These are phyloP conservation scores for Gastrodia elata DNA, from an alignment of 106 monocot genomes.

Conservation along the genomic window DNA sequence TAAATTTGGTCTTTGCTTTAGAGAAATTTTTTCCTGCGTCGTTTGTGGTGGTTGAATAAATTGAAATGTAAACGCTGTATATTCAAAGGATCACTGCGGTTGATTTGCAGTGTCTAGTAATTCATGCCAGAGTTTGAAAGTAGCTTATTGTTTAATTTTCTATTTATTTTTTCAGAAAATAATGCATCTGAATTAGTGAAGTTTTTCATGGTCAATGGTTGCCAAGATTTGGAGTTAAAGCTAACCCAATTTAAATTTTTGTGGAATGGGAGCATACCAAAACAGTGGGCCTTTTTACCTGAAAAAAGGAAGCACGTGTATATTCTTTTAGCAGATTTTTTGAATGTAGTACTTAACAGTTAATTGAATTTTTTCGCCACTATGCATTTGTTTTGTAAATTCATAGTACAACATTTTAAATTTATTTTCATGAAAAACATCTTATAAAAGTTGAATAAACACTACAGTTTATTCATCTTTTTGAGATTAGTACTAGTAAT, in stretches of 20 bases:
- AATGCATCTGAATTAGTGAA: neutral
- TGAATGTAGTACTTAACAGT: neutral
- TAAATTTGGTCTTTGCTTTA: too few relatives aligned
- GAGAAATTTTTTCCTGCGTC: neutral
- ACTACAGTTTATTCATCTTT: neutral
- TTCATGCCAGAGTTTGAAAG: neutral
- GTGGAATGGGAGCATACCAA: too few relatives aligned
- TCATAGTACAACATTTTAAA: neutral
- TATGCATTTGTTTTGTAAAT: neutral
- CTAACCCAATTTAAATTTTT: neutral
- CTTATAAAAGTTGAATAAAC: neutral
- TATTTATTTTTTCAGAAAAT: neutral
- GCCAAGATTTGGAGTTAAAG: neutral
- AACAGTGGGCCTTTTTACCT: neutral
- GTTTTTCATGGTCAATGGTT: neutral
- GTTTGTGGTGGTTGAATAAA: neutral
- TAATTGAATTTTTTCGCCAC: neutral
- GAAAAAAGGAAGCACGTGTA: neutral
- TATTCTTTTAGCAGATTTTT: neutral
- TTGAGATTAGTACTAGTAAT: neutral
- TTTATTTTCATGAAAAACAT: neutral
- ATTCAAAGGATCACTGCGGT: neutral
- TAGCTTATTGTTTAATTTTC: neutral
- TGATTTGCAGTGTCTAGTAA: neutral
- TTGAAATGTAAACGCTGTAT: neutral